Base-by-base conservation (phyloP, 2,329 filamentous ascomycete species). In the Colletotrichum sojae region DNA sequence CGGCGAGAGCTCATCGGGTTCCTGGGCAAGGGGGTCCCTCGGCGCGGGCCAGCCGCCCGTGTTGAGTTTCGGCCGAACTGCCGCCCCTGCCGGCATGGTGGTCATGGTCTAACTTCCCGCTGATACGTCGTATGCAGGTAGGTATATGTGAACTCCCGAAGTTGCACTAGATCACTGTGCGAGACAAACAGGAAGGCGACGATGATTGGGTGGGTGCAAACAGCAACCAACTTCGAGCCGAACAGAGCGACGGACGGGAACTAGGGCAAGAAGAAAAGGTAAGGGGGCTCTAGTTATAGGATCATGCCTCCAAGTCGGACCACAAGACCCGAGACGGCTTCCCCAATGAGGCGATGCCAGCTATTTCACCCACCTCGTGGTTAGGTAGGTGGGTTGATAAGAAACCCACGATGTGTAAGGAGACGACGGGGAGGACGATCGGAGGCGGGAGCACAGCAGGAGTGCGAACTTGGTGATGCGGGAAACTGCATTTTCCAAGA, bases 261-360 rank as follows among this genome's bases (percentile, higher is more conserved):
- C 31, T 3, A 36, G 31, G 31, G 31, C 27, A 31, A 25, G 27
- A 16, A 40, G 13, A 48, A 40, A 36, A 36, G 31, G 31, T 36
- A 36, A 39, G 5, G 15, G 8, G 15, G 46, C 18, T 15, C 25
- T 48, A 54, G 51, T 52, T 57, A 61, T 61, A 53, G 36, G 46
- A 55, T 25, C 43, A 43, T 55, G 22, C 16, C 36, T 45, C 20
- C 61, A 20, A 36, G 51, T 61, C 25, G 25, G 36, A 45, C 49
- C 10, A 9, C 12, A 8, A 20, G 20, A 25, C 22, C 51, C n/a
- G 27, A 5, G 36, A 25, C 15, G 51, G n/a, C 31, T 62, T 62
- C 52, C 64, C 64, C 48, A 69, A 70, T 58, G 22, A 55, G 49
- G 18, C n/a, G 57, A 43, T 63, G 63, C 20, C 57, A 68, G 46